Percentiles rank a stretch among this genome's conserved stretches.
Evolutionary conservation across 345 rosid genomes (phyloP).

Genomic region (Acer saccharum): DNA sequence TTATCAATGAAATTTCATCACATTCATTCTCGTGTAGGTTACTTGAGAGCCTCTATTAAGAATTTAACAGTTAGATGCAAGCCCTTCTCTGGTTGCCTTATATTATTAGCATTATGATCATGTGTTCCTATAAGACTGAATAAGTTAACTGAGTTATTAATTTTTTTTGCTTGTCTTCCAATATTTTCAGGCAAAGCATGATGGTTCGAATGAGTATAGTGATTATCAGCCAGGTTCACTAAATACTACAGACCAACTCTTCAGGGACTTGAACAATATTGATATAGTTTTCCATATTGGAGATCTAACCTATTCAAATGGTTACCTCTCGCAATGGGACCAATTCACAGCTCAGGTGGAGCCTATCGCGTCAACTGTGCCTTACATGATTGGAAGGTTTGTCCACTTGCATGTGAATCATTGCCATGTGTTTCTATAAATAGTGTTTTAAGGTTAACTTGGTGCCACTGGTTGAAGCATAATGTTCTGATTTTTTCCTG

Average conservation of each 20-base stretch:
- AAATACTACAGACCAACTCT: conserved; percentile 73
- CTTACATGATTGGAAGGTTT: conserved; percentile 86
- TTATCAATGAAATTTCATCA: neutral
- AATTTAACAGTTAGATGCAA: neutral
- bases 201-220: conserved; percentile 77
- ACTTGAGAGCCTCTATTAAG: neutral
- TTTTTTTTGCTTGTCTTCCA: neutral
- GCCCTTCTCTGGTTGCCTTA: neutral
- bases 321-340: conserved; percentile 85
- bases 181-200: conserved; percentile 65
- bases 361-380: conserved; percentile 65
- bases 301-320: conserved; percentile 69
- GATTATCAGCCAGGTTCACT: conserved; percentile 76
- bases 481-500: conserved; percentile 15
- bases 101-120: neutral
- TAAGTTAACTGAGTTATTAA: conserved; percentile 3
- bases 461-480: neutral
- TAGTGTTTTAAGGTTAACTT: conserved; percentile 2
- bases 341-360: conserved; percentile 85
- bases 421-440: neutral
- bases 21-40: neutral
- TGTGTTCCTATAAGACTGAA: neutral
- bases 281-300: conserved; percentile 83
- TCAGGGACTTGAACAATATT: conserved; percentile 56
- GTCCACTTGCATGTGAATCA: neutral